A percentile compares a stretch with the other conserved stretches of the same genome.
Evolutionary conservation across 805 yeast genomes (phyloP).

Genomic region (Teunomyces cretensis): DNA sequence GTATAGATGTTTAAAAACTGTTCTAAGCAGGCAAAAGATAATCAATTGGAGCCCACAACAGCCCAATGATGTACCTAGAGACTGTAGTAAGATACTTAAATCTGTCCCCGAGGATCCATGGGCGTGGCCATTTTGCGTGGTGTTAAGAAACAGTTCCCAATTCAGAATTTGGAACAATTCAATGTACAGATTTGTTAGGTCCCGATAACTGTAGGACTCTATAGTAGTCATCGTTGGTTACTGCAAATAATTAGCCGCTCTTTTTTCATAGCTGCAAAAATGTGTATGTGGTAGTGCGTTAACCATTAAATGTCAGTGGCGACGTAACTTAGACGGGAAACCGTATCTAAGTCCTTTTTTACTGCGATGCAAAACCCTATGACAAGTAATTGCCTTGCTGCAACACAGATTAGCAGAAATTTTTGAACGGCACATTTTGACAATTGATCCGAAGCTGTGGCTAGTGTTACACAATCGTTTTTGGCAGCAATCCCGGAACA

Average conservation of each 20-base stretch:
- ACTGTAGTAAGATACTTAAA: constrained; percentile 52
- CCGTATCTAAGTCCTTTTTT: no score
- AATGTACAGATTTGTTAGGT: constrained; percentile 27
- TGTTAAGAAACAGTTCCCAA: constrained; percentile 44
- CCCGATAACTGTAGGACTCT: constrained; percentile 22
- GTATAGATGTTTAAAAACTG: constrained; percentile 41
- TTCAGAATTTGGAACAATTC: constrained; percentile 26
- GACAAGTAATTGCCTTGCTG: no score
- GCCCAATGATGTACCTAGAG: constrained; percentile 53
- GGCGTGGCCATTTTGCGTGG: constrained; percentile 58
- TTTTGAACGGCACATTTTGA: no score
- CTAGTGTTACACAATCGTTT: no score
- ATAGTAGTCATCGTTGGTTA: constrained; percentile 3
- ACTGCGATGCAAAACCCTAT: no score
- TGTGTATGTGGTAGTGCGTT: neutral
- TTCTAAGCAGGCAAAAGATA: constrained; percentile 36
- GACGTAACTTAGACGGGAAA: no score
- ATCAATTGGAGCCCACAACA: constrained; percentile 55
- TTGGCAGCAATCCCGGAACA: no score
- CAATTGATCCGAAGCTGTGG: no score
- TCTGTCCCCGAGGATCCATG: constrained; percentile 60
- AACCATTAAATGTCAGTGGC: no score
- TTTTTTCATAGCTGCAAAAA: constrained; percentile 2
- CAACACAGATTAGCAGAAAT: no score
- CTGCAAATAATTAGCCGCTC: constrained; percentile 6